phyloP scores from a whole-genome alignment of 352 stramenopile genomes.

The Saprolegnia diclina region DNA sequence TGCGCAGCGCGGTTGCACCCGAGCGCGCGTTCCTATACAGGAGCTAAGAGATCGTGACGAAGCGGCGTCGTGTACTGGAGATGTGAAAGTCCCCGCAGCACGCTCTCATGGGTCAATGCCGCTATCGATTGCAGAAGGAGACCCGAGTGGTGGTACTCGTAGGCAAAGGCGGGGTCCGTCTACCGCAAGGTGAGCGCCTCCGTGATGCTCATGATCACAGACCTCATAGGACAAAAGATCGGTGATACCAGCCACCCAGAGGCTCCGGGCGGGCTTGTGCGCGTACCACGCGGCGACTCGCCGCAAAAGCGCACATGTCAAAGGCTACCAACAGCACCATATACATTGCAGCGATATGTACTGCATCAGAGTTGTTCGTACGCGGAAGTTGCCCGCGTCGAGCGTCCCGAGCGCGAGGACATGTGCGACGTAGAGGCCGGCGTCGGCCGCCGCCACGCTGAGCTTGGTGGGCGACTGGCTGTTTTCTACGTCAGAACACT shows the following conservation, averaged over 20 bases:
- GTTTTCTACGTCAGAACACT: background rate
- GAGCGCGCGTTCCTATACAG: no score
- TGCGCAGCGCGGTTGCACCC: background rate
- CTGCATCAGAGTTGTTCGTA: no score
- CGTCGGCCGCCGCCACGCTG: slow-evolving; percentile 14
- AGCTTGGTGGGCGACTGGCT: background rate
- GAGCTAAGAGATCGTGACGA: no score
- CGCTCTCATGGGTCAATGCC: background rate
- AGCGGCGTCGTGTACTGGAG: background rate
- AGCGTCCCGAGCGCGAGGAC: background rate
- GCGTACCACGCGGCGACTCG: background rate
- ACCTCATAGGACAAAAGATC: background rate
- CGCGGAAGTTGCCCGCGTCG: background rate
- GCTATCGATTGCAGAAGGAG: slow-evolving; percentile 9
- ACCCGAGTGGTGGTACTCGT: slow-evolving; percentile 6
- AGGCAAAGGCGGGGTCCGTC: background rate
- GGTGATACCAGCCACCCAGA: slow-evolving; percentile 3
- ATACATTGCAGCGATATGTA: background rate
- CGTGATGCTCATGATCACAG: no score
- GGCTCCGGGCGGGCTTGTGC: background rate
- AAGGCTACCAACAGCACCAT: background rate
- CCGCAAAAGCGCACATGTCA: background rate
- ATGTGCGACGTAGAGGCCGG: background rate
- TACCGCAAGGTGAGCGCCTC: no score
- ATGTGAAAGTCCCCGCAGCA: background rate